Evolutionary conservation across 139 green algal genomes (phyloP).

Genomic region (Mesostigma viride): DNA sequence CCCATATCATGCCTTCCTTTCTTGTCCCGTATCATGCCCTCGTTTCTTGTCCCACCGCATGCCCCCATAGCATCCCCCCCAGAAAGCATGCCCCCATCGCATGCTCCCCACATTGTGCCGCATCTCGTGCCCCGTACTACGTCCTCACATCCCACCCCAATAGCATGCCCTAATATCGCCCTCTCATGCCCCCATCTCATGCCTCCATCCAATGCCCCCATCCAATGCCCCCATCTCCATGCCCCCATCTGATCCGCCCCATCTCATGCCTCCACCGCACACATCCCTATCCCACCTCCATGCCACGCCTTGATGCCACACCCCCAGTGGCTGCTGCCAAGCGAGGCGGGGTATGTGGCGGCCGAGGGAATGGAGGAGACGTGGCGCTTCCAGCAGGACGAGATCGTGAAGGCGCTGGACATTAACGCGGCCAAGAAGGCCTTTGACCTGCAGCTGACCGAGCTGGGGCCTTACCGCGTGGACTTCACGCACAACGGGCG

Average conservation of each 20-base stretch:
- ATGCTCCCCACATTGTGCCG: too few relatives aligned
- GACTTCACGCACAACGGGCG: slow-evolving; percentile 69
- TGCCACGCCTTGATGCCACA: slow-evolving; percentile 28
- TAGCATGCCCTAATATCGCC: neutral
- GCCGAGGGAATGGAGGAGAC: slow-evolving; percentile 82
- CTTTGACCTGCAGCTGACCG: slow-evolving; percentile 65
- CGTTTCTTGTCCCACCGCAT: too few relatives aligned
- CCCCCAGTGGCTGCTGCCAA: slow-evolving; percentile 72
- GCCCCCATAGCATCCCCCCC: too few relatives aligned
- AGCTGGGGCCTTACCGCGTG: slow-evolving; percentile 32
- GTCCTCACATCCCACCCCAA: neutral
- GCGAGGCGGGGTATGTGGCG: slow-evolving; percentile 62
- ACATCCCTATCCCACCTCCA: neutral
- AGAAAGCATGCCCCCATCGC: too few relatives aligned
- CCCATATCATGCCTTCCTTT: too few relatives aligned
- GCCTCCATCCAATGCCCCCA: neutral
- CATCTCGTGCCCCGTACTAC: too few relatives aligned
- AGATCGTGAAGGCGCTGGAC: slow-evolving; percentile 58
- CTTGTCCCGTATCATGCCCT: too few relatives aligned
- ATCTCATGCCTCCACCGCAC: neutral
- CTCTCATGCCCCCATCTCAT: neutral
- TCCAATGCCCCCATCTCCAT: neutral
- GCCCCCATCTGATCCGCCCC: neutral
- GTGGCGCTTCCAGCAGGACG: slow-evolving; percentile 69
- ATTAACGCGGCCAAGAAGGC: slow-evolving; percentile 55